Evolutionary conservation across 192 early-diverging fungal genomes (phyloP), one percentile per base, ranked within the genome.

Genomic region (Allomyces macrogynus): DNA sequence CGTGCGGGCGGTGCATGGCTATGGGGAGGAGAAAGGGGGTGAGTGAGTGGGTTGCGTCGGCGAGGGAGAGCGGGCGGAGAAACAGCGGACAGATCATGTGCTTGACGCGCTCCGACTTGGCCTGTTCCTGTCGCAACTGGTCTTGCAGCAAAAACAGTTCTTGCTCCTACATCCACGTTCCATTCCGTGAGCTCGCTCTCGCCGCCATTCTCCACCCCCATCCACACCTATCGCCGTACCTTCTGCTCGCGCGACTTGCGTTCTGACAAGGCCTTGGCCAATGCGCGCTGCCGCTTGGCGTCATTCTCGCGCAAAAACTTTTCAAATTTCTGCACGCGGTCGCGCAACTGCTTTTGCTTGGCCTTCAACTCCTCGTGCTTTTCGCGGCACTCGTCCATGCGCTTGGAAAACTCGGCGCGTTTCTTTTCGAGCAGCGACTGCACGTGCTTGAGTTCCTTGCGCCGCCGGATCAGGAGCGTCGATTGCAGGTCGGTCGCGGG

Each of bases 281-380:
- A 77, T 7, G 82, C 82, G 7, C 82, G 63, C 61, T 81, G 77
- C 57, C 81, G 71, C 65, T 84, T 84, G 18, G 82, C 82, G 68
- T 84, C 82, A 65, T 84, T 84, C 64, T 84, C 82, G 62, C 80
- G 80, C 63, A 84, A 66, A 64, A 83, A 83, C 67, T 83, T 84
- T 64, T 84, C 82, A 70, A 84, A 83, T 72, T 84, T 84, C 27
- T 74, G 68, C 12, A 84, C 82, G 16, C 79, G 70, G 25, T 84
- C 82, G 24, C 77, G 64, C 24, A 84, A 77, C 73, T 83, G 78
- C 64, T 78, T 78, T 80, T 84, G 82, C 81, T 81, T 84, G 16
- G 77, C 71, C 14, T 69, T 26, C 2, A 84, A 70, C 65, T 82
- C 81, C 61, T 84, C 81, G 65, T 84, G 81, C 62, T 83, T 81